Base-by-base conservation (phyloP, 441 rosid genomes). In the Eruca vesicaria region DNA sequence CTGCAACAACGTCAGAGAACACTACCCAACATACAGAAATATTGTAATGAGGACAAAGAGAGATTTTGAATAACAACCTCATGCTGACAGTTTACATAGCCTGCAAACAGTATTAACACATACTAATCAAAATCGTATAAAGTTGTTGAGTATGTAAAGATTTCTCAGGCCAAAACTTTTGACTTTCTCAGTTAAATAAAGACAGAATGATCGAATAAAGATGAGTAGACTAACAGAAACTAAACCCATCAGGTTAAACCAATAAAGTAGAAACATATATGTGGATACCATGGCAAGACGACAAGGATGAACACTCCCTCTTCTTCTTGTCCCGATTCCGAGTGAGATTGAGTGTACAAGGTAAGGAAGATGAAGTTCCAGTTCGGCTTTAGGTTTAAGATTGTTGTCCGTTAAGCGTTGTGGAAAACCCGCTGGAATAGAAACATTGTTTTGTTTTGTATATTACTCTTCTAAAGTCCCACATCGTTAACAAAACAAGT, bases 241-340 rank as follows among this genome's bases (percentile, higher is more conserved):
- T 15, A 29, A 71, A 35, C 71, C 65, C 57, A 53, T 0, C 15
- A 62, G 55, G 68, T 7, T 14, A 41, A 62, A 64, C 5, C 35
- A 66, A 41, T 20, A 14, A 72, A 52, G 59, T 10, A 59, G 29
- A 65, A 35, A 43, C 15, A 71, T 1, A 61, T 6, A 52, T 56
- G 50, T n/a, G 43, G 8, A 31, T 64, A 67, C 81, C 78, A 78
- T 73, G 52, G 41, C 35, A 20, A 57, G n/a, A 29, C 57, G 68
- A n/a, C n/a, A 32, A 68, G 66, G 81, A 63, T 63, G 71, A 68
- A 5, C 78, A 68, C 18, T 56, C 55, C 36, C 18, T 50, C 63
- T 36, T 77, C 72, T 66, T 66, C 68, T 11, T 8, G 48, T 16
- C 20, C 62, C 10, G 7, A 26, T 45, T 45, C 19, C 19, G 1